A percentile compares a stretch with the other conserved stretches of the same genome.
Evolutionary conservation across 352 stramenopile genomes (phyloP).

Genomic region (Globisporangium ultimum): DNA sequence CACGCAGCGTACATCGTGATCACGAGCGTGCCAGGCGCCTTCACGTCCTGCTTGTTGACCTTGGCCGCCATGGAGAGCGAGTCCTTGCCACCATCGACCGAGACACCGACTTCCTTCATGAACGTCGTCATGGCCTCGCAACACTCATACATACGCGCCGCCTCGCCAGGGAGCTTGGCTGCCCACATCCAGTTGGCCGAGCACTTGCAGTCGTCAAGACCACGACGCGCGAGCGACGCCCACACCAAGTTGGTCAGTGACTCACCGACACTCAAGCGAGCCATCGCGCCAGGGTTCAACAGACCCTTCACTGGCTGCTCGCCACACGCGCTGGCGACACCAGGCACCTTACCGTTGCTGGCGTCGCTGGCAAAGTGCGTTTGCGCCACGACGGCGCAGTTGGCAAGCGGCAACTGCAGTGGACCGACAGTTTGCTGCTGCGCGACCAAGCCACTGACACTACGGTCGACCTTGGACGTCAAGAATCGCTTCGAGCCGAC

Average conservation of each 20-base stretch:
- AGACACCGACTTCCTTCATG: conserved; percentile 94
- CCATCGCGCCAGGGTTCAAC: conserved; percentile 94
- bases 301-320: conserved; percentile 98
- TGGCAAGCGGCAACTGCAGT: conserved; percentile 95
- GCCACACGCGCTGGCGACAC: conserved; percentile 95
- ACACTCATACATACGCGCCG: conserved; percentile 98
- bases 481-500: conserved; percentile 98
- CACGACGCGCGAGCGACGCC: conserved; percentile 87
- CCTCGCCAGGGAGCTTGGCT: conserved; percentile 98
- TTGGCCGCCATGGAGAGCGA: conserved; percentile 99
- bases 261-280: conserved; percentile 95
- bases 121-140: conserved; percentile 95
- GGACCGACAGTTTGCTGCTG: conserved; percentile 99
- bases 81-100: conserved; percentile 99
- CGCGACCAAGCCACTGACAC: conserved; percentile 96
- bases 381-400: conserved; percentile 97
- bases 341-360: conserved; percentile 82
- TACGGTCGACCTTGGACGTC: conserved; percentile 97
- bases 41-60: conserved; percentile 94
- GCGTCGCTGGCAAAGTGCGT: conserved; percentile 88
- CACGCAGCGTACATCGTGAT: conserved; percentile 98
- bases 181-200: conserved; percentile 99
- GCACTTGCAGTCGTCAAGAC: conserved; percentile 96
- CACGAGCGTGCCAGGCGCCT: conserved; percentile 96
- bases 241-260: conserved; percentile 99